phyloP scores from a whole-genome alignment of 805 yeast species.

The Candida verbasci region DNA sequence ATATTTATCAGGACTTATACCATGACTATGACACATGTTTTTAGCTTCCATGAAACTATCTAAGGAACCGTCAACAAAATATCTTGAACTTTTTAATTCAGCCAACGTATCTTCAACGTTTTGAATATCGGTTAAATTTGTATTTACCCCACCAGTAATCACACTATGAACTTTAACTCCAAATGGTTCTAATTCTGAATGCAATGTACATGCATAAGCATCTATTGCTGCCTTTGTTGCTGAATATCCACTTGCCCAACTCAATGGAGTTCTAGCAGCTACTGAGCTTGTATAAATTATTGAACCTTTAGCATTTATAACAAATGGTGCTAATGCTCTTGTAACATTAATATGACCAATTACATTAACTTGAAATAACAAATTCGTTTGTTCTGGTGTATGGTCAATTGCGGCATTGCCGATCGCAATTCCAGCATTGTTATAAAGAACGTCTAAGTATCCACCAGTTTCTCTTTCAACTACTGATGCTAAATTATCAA shows the following conservation, averaged over 20 bases:
- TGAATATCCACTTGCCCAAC: constrained; percentile 31
- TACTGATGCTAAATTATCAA: constrained; percentile 17
- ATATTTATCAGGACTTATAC: constrained; percentile 50
- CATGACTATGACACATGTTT: constrained; percentile 17
- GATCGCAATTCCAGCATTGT: constrained; percentile 36
- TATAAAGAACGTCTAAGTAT: constrained; percentile 32
- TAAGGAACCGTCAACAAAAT: constrained; percentile 17
- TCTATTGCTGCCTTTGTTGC: constrained; percentile 40
- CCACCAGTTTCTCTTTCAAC: constrained; percentile 21
- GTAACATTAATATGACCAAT: constrained; percentile 35
- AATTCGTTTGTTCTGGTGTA: constrained; percentile 17
- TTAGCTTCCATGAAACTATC: constrained; percentile 15
- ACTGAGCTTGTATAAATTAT: constrained; percentile 37
- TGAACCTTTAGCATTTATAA: constrained; percentile 31
- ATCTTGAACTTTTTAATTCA: constrained; percentile 10
- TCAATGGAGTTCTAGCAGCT: constrained; percentile 26
- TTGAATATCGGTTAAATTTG: constrained; percentile 21
- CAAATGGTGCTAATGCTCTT: constrained; percentile 25
- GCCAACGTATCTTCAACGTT: neutral
- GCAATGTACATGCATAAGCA: constrained; percentile 27
- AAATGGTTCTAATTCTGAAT: constrained; percentile 31
- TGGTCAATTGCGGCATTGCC: constrained; percentile 30
- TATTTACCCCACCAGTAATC: constrained; percentile 37
- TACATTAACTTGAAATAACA: constrained; percentile 28
- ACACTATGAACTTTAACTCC: constrained; percentile 37